Percentiles rank a stretch among this genome's conserved stretches.
Conservation (phyloP, 2,329 filamentous ascomycete species). For the Lasiodiplodia hormozganensis region DNA sequence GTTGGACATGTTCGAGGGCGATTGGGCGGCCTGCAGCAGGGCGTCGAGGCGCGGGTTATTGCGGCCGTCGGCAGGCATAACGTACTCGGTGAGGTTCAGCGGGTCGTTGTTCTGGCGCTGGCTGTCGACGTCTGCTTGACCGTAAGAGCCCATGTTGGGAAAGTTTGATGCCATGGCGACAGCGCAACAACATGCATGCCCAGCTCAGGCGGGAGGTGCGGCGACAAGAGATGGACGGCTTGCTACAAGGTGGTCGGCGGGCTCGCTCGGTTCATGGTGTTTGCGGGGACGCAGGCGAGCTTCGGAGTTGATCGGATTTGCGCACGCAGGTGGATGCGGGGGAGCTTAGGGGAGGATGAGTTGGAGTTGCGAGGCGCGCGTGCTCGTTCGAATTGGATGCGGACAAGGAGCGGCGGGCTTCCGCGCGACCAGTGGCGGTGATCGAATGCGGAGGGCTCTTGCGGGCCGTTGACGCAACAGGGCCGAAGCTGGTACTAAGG, state of each 20-base stretch:
- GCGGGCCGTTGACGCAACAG: slow-evolving; percentile 28
- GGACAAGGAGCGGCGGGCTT: neutral
- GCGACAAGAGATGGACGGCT: neutral
- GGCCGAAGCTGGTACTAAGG: slow-evolving; percentile 11
- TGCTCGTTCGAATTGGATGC: neutral
- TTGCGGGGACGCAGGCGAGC: slow-evolving; percentile 3
- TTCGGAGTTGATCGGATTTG: neutral
- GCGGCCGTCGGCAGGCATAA: slow-evolving; percentile 38
- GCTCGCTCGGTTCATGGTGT: slow-evolving; percentile 21
- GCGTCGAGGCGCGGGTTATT: slow-evolving; percentile 36
- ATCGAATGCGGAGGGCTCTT: slow-evolving; percentile 17
- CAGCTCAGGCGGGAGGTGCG: neutral
- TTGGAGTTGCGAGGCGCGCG: neutral
- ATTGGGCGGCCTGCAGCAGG: slow-evolving; percentile 31
- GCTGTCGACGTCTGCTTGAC: slow-evolving; percentile 22
- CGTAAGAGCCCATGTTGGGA: slow-evolving; percentile 36
- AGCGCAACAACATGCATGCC: slow-evolving; percentile 8
- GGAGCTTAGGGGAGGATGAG: neutral
- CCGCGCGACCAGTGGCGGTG: slow-evolving; percentile 4
- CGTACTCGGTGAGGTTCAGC: slow-evolving; percentile 45
- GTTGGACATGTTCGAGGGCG: slow-evolving; percentile 31
- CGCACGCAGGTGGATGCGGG: neutral
- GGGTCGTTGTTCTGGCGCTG: slow-evolving; percentile 41
- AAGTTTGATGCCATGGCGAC: slow-evolving; percentile 40
- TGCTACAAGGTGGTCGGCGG: slow-evolving; percentile 4